These are phyloP conservation scores for Saxophila tyrrhenica DNA, from an alignment of 495 filamentous ascomycete species.

Conservation along the genomic window DNA sequence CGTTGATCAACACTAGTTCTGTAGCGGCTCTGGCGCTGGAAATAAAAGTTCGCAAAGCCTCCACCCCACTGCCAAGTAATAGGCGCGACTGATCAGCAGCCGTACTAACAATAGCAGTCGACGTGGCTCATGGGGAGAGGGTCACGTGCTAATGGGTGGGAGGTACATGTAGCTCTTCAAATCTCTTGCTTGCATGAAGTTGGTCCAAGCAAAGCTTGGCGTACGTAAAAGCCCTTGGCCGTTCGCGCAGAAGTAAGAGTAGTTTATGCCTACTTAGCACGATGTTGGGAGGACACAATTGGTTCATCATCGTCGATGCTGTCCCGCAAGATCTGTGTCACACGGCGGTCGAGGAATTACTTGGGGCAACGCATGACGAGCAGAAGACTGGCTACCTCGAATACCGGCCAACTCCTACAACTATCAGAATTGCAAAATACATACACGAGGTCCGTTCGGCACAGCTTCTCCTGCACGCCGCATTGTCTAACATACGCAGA, in stretches of 20 bases:
- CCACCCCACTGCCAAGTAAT: conserved; percentile 27
- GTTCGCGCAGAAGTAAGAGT: too few relatives aligned
- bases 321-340: not conserved
- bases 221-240: too few relatives aligned
- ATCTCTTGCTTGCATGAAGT: too few relatives aligned
- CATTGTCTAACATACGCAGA: not conserved
- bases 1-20: conserved; percentile 33
- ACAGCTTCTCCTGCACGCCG: not conserved
- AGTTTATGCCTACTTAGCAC: too few relatives aligned
- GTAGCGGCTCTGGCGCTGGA: conserved; percentile 34
- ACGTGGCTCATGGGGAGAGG: too few relatives aligned
- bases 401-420: not conserved
- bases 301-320: not conserved
- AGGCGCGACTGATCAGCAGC: conserved; percentile 3
- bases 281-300: not conserved
- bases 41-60: conserved; percentile 36
- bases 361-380: not conserved
- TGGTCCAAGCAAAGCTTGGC: too few relatives aligned
- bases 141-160: too few relatives aligned
- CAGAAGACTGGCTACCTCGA: not conserved
- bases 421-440: not conserved
- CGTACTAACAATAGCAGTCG: conserved; percentile 20
- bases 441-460: not conserved
- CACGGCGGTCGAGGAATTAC: not conserved
- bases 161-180: too few relatives aligned